Percentiles rank a stretch among this genome's conserved stretches.
These are phyloP conservation scores for Pythium aquatile DNA, from an alignment of 352 stramenopile species.

Conservation along the genomic window DNA sequence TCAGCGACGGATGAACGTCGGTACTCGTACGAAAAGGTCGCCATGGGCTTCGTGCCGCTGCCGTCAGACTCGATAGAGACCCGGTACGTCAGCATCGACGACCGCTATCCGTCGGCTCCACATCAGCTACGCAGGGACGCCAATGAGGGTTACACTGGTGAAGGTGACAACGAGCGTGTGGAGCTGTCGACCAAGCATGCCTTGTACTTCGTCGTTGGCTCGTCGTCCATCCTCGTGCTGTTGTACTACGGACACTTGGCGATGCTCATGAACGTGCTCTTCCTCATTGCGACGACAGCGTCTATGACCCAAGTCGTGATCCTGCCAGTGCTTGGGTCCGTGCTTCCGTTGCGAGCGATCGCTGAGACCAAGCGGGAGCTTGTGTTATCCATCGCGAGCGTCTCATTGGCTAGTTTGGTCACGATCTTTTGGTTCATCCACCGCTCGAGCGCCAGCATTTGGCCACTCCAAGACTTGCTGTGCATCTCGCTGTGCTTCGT, in stretches of 20 bases:
- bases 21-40: slow-evolving; percentile 55
- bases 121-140: neutral
- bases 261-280: slow-evolving; percentile 56
- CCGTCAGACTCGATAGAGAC: slow-evolving; percentile 10
- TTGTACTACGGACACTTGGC: slow-evolving; percentile 66
- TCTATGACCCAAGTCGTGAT: slow-evolving; percentile 50
- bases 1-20: slow-evolving; percentile 47
- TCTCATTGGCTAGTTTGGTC: slow-evolving; percentile 25
- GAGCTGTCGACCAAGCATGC: slow-evolving; percentile 55
- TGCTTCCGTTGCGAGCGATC: slow-evolving; percentile 6
- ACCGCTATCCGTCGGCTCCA: neutral
- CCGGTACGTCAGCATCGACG: slow-evolving; percentile 30
- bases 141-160: neutral
- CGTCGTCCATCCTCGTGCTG: slow-evolving; percentile 53
- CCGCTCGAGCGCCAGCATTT: slow-evolving; percentile 60
- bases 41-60: slow-evolving; percentile 6
- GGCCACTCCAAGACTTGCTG: slow-evolving; percentile 89
- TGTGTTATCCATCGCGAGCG: slow-evolving; percentile 14
- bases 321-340: slow-evolving; percentile 32
- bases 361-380: neutral
- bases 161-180: slow-evolving; percentile 22
- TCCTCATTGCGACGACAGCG: slow-evolving; percentile 45
- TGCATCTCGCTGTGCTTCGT: slow-evolving; percentile 87
- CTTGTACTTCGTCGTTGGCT: slow-evolving; percentile 53
- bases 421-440: slow-evolving; percentile 57